Base-by-base conservation (phyloP, 2,329 filamentous ascomycete genomes). In the Phyllosticta ampelicida region DNA sequence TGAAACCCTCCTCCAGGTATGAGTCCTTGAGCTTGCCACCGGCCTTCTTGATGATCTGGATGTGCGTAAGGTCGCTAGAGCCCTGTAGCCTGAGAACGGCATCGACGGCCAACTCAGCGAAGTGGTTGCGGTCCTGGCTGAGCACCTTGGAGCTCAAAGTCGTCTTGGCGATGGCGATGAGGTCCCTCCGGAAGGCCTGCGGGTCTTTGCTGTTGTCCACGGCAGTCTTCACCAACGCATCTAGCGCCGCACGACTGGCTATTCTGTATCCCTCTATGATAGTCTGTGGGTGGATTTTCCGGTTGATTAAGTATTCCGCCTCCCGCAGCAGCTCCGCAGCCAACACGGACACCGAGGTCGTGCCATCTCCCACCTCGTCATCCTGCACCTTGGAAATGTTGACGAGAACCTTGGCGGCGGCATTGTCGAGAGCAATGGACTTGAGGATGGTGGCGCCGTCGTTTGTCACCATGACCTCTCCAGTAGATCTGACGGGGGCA, bases 301-400 rank as follows among this genome's bases (percentile, higher is more conserved):
- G 90, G 78, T 95, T 89, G 65, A 99, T 90, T 54, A 99, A 83
- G 78, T 95, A 92, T 79, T 99, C 94, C 53, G 94, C 94, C 76
- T 99, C 94, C 63, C 94, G 86, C 63, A 99, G 81, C 61, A 99
- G 82, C 78, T 99, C 94, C 60, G 94, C 94, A 48, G 94, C 91
- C 62, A 99, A 80, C 16, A 99, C 94, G 50, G 94, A 87, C 59
- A 99, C 94, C n/a, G 91, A 97, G 20, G 94, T 99, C 51, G 94
- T 99, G 60, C 94, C 94, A 72, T 99, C 94, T 70, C 94, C 94
- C 21, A 99, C 92, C 74, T 99, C 94, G 71, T 99, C 94, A 69
- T 99, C 94, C 73, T 99, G 94, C 5, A 99, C 94, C 77, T 99
- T 99, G 63, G 92, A 97, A 67, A 99, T 97, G 74, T 99, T 99